Evolutionary conservation across 306 rosid species (phyloP), one percentile per base, ranked within the genome.

Genomic region (Clitoria ternatea): DNA sequence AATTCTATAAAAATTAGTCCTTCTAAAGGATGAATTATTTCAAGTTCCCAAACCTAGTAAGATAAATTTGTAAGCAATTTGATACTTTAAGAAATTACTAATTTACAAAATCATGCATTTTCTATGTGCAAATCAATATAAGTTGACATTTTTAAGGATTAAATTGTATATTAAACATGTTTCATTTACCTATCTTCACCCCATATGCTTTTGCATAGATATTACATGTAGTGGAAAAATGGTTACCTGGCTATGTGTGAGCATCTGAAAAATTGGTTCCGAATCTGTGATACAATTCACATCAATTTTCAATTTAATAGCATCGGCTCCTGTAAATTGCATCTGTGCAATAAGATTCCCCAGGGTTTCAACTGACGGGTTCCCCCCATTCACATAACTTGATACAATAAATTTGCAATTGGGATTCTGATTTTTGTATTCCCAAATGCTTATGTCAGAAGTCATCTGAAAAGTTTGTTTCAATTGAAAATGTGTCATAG

Each of bases 231-330:
- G 32, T 15, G 43, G 6, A 14, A 8, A 59, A 22, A 62, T 40
- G 33, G 13, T 15, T 42, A 80, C 84, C 85, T 75, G 85, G 72
- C 81, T 70, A 59, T 56, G 54, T 13, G 82, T 76, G 40, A 81
- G 68, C 50, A 81, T 69, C 43, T n/a, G 76, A 64, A 81, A 77
- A 77, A 81, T 33, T 72, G 68, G 75, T n/a, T 42, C 60, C 15
- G 66, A 49, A 9, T 81, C 82, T 40, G 81, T 81, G 19, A 81
- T 81, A 68, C 64, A 66, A 35, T 77, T 47, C 10, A 73, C 85
- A 4, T 66, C 40, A 52, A 47, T n/a, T 42, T 72, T 80, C 35
- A 81, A 67, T 57, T 72, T 81, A 76, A 77, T 52, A 15, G 72
- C 70, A 72, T 77, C 76, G 4, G 85, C 82, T 30, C 82, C 64